Evolutionary conservation across 2,329 filamentous ascomycete species (phyloP), one percentile per base, ranked within the genome.

Genomic region (Ophiostoma quercus): DNA sequence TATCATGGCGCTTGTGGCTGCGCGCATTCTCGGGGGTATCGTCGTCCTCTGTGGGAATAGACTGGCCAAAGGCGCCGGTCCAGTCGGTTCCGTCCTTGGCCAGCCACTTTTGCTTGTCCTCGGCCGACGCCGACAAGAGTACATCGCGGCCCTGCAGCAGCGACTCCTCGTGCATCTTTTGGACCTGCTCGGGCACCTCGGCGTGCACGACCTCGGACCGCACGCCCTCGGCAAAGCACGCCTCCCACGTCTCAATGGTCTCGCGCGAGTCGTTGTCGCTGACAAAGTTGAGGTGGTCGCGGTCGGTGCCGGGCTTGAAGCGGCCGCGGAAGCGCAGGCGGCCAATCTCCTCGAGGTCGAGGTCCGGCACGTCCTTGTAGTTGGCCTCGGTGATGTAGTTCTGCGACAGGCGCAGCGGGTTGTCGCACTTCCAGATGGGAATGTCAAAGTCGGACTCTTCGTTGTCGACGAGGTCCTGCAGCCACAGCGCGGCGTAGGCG

Each of bases 181-280:
- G 87, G 0, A 94, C 84, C 12, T 86, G 80, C 0, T 88, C 86
- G 0, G 93, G 92, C 0, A 97, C 82, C 75, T 96, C 90, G 32
- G 88, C 85, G 11, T 85, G 81, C 0, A 97, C 92, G 37, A 87
- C 85, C 69, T 88, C 85, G 16, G 84, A 80, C 1, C 95, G 88
- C 0, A 97, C 92, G 14, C 94, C 94, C 78, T 98, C 94, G 0
- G 92, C 88, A 57, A 90, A 87, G 77, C 94, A 97, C 0, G 93
- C 92, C 78, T 97, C 93, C 92, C 94, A 98, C 0, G 90, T 91
- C 80, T 98, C 94, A 73, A 92, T 96, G 0, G 94, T 97, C 82
- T 98, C 95, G 41, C 94, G 89, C 1, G 90, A 90, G 77, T 96
- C 89, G 75, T 96, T 97, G 78, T 96, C 92, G 66, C 88, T 86